Evolutionary conservation across 257 asterid species (phyloP).

Genomic region (Solanum medicagineum): DNA sequence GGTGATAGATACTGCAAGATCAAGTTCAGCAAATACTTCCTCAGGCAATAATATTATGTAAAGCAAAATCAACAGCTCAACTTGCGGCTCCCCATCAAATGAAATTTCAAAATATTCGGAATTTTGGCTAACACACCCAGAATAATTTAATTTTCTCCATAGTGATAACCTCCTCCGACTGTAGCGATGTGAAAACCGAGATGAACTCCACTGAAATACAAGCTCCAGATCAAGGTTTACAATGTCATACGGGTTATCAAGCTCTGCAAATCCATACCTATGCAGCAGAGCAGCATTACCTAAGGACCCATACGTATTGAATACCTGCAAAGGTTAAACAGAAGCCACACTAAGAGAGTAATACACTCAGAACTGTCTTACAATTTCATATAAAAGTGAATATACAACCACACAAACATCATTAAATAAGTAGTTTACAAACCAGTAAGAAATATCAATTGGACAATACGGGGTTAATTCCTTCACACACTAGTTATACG

Average conservation of each 20-base stretch:
- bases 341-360: neutral
- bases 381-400: neutral
- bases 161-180: constrained; percentile 50
- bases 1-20: constrained; percentile 21
- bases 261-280: constrained; percentile 86
- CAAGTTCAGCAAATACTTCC: constrained; percentile 31
- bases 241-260: constrained; percentile 71
- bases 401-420: neutral
- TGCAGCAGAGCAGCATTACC: constrained; percentile 97
- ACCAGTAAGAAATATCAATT: neutral
- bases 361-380: neutral
- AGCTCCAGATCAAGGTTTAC: constrained; percentile 72
- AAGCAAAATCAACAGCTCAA: constrained; percentile 57
- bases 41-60: constrained; percentile 58
- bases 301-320: constrained; percentile 69
- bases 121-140: constrained; percentile 53
- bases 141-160: constrained; percentile 66
- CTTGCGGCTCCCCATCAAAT: constrained; percentile 69
- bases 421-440: neutral
- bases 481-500: neutral
- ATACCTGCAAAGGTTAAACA: constrained; percentile 38
- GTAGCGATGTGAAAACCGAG: constrained; percentile 54
- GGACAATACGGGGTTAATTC: neutral
- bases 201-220: constrained; percentile 62
- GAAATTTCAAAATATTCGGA: constrained; percentile 76